Evolutionary conservation across 139 green algal species (phyloP).

Genomic region (Coelastrella sp.): DNA sequence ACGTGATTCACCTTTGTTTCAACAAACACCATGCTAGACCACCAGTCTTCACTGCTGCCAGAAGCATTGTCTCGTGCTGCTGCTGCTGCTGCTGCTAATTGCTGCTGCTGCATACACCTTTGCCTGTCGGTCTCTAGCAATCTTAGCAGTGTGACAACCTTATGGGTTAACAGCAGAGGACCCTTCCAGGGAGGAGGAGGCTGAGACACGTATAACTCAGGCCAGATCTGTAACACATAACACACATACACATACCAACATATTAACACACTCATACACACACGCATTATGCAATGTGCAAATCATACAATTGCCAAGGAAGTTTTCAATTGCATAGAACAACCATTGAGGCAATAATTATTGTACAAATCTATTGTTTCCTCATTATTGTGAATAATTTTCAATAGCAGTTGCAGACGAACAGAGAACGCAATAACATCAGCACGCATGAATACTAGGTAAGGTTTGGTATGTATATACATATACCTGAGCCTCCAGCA

Average conservation of each 20-base stretch:
- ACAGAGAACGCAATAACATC: too few relatives aligned
- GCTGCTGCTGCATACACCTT: not conserved
- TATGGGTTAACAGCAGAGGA: constrained; percentile 29
- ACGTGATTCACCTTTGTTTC: constrained; percentile 45
- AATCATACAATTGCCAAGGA: too few relatives aligned
- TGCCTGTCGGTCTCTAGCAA: constrained; percentile 15
- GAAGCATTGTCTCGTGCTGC: not conserved
- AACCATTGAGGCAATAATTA: too few relatives aligned
- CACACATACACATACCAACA: not conserved
- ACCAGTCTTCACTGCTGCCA: constrained; percentile 2
- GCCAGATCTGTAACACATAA: constrained; percentile 17
- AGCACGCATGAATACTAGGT: not conserved
- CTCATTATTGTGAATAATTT: too few relatives aligned
- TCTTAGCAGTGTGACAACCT: constrained; percentile 15
- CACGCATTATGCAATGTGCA: too few relatives aligned
- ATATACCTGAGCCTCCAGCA: constrained; percentile 39
- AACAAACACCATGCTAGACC: constrained; percentile 46
- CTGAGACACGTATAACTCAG: not conserved
- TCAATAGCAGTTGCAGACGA: too few relatives aligned
- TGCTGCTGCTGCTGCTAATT: not conserved
- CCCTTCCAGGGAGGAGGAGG: not conserved
- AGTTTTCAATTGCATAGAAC: too few relatives aligned
- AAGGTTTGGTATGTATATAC: too few relatives aligned
- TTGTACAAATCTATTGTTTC: too few relatives aligned
- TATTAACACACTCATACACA: too few relatives aligned